Base-by-base conservation (phyloP, 768 basidiomycete genomes). In the Hysterangium stoloniferum region DNA sequence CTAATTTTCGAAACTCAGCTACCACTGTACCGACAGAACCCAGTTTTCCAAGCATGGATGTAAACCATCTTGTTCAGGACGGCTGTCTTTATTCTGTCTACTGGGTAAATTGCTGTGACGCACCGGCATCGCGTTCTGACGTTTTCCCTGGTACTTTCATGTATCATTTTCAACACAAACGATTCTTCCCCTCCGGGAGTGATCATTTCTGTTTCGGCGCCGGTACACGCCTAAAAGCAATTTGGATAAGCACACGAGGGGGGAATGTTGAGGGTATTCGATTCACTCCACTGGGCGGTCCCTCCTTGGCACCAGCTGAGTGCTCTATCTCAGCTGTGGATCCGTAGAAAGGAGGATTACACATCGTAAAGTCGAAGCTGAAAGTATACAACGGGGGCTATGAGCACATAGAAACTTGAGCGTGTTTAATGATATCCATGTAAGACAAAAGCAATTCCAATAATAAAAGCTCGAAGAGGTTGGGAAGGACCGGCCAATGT, bases 291-390 rank as follows among this genome's bases (percentile, higher is more conserved):
- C 71, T 81, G 0, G 95, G 86, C 5, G 67, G 69, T 12, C 71
- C 63, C 41, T 78, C 77, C 58, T 98, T 97, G 5, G 68, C 66
- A 17, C 74, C 73, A 0, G 80, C 77, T 1, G 80, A 81, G 2
- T 64, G 60, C 0, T 59, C 56, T 6, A 92, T 74, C 52, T 98
- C 95, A 27, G 81, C 78, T 1, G 63, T 60, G 51, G 81, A 86
- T n/a, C 71, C 62, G 61, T 96, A 98, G 65, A 99, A 99, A 0
- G 95, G 95, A 0, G 95, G 95, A 63, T 98, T 99, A 67, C 94
- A 97, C 81, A 98, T 90, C 0, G 82, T 80, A 56, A 95, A 91
- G 52, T 85, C 78, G 58, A 82, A 79, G 3, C 77, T 80, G 46
- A n/a, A n/a, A n/a, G n/a, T n/a, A n/a, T 9, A 8, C 6, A 9